These are phyloP conservation scores for Lasiodiplodia gonubiensis DNA, from an alignment of 2,329 filamentous ascomycete species.

Conservation along the genomic window DNA sequence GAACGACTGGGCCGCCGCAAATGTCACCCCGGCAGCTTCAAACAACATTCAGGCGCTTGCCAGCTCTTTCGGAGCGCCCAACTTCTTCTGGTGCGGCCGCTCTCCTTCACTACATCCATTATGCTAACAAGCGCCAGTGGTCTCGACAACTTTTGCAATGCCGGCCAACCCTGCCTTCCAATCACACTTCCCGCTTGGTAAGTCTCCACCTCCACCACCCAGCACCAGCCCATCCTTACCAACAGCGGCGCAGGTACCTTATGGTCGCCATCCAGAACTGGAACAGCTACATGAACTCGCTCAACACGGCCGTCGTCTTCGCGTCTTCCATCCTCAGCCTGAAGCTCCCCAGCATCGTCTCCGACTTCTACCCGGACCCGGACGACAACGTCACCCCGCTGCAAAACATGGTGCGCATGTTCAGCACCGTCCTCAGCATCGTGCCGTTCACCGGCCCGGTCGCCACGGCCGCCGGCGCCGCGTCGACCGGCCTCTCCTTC, in stretches of 20 bases:
- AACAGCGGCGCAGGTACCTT: neutral
- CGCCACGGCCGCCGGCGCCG: neutral
- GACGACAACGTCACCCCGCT: neutral
- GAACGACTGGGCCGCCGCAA: conserved; percentile 9
- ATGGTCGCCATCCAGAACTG: conserved; percentile 11
- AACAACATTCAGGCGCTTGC: conserved; percentile 8
- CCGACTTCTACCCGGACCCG: neutral
- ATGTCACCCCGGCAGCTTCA: neutral
- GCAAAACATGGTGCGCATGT: neutral
- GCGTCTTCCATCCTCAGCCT: neutral
- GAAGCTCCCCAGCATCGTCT: neutral
- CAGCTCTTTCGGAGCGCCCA: neutral
- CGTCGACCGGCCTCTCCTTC: neutral
- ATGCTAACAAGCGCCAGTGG: neutral
- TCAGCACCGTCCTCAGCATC: conserved; percentile 5
- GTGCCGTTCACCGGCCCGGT: conserved; percentile 1
- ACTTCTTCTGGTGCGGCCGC: neutral
- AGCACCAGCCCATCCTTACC: neutral
- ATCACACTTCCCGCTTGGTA: neutral
- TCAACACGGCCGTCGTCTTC: conserved; percentile 3
- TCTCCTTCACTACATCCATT: no score
- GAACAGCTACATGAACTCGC: conserved; percentile 13
- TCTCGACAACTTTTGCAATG: conserved; percentile 6
- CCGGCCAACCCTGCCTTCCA: conserved; percentile 2
- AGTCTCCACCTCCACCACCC: neutral